These are phyloP conservation scores for Penicillium sp. DNA, from an alignment of 2,329 filamentous ascomycete species.

Conservation along the genomic window DNA sequence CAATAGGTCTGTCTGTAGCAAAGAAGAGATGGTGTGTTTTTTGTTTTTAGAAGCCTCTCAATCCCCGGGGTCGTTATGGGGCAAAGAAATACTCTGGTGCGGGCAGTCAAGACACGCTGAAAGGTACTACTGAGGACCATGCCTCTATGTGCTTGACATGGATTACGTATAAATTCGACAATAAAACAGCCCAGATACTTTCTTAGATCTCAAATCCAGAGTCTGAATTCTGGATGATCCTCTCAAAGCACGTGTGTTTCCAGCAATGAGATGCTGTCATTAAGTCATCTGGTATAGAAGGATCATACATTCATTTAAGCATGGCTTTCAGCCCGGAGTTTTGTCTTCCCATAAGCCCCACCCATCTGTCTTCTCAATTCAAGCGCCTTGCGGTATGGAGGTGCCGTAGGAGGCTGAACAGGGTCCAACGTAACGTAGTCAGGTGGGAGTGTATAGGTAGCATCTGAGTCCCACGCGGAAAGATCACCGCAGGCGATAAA, in stretches of 20 bases:
- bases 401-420: constrained; percentile 89
- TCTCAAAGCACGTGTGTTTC: too few relatives aligned
- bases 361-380: constrained; percentile 73
- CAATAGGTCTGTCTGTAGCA: background rate
- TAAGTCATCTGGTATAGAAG: too few relatives aligned
- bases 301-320: constrained; percentile 12
- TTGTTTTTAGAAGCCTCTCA: background rate
- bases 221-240: too few relatives aligned
- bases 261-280: too few relatives aligned
- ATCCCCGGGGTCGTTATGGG: constrained; percentile 2
- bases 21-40: too few relatives aligned
- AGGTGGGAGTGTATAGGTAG: constrained; percentile 82
- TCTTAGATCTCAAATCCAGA: too few relatives aligned
- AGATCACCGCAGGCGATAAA: constrained; percentile 97
- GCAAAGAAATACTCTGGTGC: too few relatives aligned
- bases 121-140: constrained; percentile 8
- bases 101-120: too few relatives aligned
- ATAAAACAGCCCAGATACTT: too few relatives aligned
- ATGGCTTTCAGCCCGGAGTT: constrained; percentile 29
- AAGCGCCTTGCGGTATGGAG: constrained; percentile 85
- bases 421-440: constrained; percentile 84
- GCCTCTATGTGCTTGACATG: background rate
- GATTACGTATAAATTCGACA: too few relatives aligned
- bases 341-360: constrained; percentile 71
- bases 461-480: constrained; percentile 90